Conservation (phyloP, 2,329 filamentous ascomycete genomes). For the Penicillium thymicola region DNA sequence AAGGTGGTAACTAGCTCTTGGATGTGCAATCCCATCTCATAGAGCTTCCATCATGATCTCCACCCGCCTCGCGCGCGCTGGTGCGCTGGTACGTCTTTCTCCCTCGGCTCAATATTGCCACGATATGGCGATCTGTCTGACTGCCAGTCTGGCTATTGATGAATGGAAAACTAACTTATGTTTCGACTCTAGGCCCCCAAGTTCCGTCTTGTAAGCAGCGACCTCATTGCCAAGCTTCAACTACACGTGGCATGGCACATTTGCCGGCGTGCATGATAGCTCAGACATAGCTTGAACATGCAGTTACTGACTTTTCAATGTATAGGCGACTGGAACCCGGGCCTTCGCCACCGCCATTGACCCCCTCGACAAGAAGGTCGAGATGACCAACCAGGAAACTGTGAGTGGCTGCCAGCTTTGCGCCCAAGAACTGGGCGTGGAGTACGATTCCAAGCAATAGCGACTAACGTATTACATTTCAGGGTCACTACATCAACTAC, state of each 20-base stretch:
- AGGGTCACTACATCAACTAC: conserved; percentile 96
- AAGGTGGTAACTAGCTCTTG: conserved; percentile 38
- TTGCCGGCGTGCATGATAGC: not conserved
- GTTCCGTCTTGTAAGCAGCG: conserved; percentile 45
- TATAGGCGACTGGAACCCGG: conserved; percentile 62
- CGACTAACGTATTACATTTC: conserved; percentile 25
- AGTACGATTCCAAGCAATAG: conserved; percentile 5
- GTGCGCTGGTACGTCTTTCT: conserved; percentile 45
- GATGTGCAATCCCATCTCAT: conserved; percentile 40
- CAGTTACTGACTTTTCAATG: conserved; percentile 31
- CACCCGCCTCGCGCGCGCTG: conserved; percentile 46
- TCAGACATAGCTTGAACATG: conserved; percentile 1
- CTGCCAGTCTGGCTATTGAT: not conserved
- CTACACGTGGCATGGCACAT: not conserved
- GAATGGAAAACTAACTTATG: conserved; percentile 23
- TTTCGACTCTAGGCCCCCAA: conserved; percentile 38
- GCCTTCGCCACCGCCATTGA: conserved; percentile 80
- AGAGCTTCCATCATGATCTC: conserved; percentile 48
- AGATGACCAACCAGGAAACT: conserved; percentile 95
- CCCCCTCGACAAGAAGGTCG: conserved; percentile 90
- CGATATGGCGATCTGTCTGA: not conserved
- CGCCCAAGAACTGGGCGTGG: conserved; percentile 7
- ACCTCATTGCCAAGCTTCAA: not conserved
- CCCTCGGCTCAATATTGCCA: not conserved
- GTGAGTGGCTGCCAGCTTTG: conserved; percentile 33